Conservation (phyloP, 768 basidiomycete genomes). For the Hirschioporus abietinus region DNA sequence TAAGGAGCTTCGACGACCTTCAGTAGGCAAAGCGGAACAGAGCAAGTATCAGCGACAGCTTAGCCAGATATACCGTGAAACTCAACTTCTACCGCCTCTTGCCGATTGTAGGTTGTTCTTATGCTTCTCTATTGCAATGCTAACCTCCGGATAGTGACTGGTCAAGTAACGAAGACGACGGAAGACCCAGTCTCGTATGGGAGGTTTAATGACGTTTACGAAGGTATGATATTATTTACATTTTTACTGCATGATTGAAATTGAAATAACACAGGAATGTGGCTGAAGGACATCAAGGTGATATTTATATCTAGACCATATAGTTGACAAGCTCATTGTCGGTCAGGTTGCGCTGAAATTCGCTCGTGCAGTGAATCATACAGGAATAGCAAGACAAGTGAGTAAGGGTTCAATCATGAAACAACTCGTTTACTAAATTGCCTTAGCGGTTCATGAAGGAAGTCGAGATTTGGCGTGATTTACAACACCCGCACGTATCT, state of each 20-base stretch:
- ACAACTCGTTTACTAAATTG: not conserved
- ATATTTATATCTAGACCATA: not conserved
- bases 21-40: not conserved
- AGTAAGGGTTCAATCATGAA: constrained; percentile 1
- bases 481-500: constrained; percentile 36
- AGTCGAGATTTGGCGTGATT: constrained; percentile 36
- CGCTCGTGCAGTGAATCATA: constrained; percentile 30
- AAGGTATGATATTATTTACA: not conserved
- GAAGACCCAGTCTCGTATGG: constrained; percentile 29
- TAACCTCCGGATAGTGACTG: constrained; percentile 29
- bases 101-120: constrained; percentile 32
- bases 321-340: not conserved
- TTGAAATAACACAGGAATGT: constrained; percentile 24
- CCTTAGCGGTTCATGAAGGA: constrained; percentile 37
- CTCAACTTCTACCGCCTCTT: constrained; percentile 36
- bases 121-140: not conserved
- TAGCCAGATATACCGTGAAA: constrained; percentile 33
- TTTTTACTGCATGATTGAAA: not conserved
- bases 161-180: constrained; percentile 30
- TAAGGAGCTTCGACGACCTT: not conserved
- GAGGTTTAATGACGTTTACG: constrained; percentile 34
- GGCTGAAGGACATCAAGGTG: constrained; percentile 35
- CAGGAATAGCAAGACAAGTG: constrained; percentile 31
- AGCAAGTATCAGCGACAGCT: constrained; percentile 13
- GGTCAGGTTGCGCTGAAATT: constrained; percentile 35